Evolutionary conservation across 2,329 filamentous ascomycete genomes (phyloP).

Genomic region (Fusarium sp.): DNA sequence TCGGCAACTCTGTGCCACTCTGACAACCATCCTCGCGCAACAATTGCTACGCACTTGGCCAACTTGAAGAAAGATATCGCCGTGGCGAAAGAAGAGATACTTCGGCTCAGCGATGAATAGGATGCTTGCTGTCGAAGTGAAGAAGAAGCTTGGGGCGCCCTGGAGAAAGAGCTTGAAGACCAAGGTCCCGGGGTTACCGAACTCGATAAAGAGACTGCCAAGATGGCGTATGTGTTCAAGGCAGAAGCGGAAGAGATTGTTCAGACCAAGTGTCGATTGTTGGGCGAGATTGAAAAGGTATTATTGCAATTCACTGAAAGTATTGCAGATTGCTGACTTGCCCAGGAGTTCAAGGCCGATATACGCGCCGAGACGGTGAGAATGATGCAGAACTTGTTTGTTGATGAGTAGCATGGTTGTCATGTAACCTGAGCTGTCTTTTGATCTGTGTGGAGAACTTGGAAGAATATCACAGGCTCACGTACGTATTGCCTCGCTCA

Average conservation of each 20-base stretch:
- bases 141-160: slow-evolving; percentile 29
- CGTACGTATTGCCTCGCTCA: slow-evolving; percentile 3
- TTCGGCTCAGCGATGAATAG: slow-evolving; percentile 38
- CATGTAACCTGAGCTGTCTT: neutral
- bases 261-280: slow-evolving; percentile 22
- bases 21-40: slow-evolving; percentile 35
- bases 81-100: slow-evolving; percentile 39
- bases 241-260: slow-evolving; percentile 39
- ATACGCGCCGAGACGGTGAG: slow-evolving; percentile 40
- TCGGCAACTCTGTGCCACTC: slow-evolving; percentile 46
- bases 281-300: slow-evolving; percentile 46
- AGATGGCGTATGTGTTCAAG: slow-evolving; percentile 16
- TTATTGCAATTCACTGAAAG: neutral
- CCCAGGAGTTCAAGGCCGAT: slow-evolving; percentile 44
- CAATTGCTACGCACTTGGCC: slow-evolving; percentile 40
- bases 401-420: slow-evolving; percentile 5
- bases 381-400: slow-evolving; percentile 43
- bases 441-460: neutral
- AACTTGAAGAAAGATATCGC: slow-evolving; percentile 35
- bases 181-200: neutral
- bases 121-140: slow-evolving; percentile 37
- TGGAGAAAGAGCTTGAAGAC: slow-evolving; percentile 1
- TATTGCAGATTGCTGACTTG: neutral
- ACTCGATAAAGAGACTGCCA: neutral
- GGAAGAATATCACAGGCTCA: slow-evolving; percentile 1